Conservation (phyloP, 2,329 filamentous ascomycete genomes). For the Aspergillus eucalypticola region DNA sequence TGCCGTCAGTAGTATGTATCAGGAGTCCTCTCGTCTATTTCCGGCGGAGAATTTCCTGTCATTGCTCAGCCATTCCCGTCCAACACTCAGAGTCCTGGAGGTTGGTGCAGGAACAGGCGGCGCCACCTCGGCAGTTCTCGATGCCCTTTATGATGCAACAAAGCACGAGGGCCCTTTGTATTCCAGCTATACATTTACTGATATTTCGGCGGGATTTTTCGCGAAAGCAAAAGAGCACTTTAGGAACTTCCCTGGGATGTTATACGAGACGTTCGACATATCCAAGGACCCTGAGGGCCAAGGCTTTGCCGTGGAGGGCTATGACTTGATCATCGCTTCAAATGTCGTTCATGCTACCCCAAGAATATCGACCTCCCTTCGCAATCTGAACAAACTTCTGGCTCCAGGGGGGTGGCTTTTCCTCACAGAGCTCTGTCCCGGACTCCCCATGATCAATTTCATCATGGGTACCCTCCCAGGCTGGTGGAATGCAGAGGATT, state of each 20-base stretch:
- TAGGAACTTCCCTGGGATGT: conserved; percentile 23
- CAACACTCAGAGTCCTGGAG: conserved; percentile 26
- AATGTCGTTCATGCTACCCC: conserved; percentile 32
- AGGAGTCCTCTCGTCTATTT: background rate
- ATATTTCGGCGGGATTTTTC: conserved; percentile 34
- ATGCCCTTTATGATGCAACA: background rate
- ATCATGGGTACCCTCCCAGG: conserved; percentile 36
- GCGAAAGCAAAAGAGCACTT: conserved; percentile 28
- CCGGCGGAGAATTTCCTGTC: conserved; percentile 15
- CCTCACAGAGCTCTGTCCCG: conserved; percentile 42
- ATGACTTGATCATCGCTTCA: conserved; percentile 38
- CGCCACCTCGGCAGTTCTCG: conserved; percentile 23
- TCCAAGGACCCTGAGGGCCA: conserved; percentile 29
- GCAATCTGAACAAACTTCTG: conserved; percentile 30
- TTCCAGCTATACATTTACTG: conserved; percentile 31
- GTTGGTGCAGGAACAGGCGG: conserved; percentile 36
- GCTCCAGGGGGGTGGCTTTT: conserved; percentile 50
- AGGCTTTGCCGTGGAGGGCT: conserved; percentile 30
- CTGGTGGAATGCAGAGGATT: conserved; percentile 39
- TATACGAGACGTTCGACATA: conserved; percentile 35
- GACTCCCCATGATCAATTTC: conserved; percentile 2
- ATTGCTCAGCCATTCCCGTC: conserved; percentile 27
- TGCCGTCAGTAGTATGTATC: conserved; percentile 8
- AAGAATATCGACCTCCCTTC: background rate
- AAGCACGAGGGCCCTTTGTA: conserved; percentile 16